These are phyloP conservation scores for Neurospora crassa DNA, from an alignment of 2,329 filamentous ascomycete species.

Conservation along the genomic window DNA sequence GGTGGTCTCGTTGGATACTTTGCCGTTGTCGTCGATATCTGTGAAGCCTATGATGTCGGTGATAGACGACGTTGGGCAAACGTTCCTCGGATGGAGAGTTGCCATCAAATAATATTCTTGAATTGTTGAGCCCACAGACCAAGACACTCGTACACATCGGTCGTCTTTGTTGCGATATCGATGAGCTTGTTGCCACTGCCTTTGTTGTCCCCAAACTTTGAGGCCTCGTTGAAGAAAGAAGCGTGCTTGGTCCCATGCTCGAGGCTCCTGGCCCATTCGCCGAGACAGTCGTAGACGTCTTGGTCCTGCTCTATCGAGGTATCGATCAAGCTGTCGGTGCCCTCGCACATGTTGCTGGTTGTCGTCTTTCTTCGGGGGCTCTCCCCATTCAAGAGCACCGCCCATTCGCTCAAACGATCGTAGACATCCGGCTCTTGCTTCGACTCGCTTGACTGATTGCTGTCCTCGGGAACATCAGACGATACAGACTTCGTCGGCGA, in stretches of 20 bases:
- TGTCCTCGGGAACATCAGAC: background rate
- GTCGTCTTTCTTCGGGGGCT: background rate
- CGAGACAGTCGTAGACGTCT: background rate
- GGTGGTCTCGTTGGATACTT: background rate
- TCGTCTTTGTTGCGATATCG: background rate
- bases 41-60: background rate
- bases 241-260: background rate
- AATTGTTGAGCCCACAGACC: background rate
- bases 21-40: background rate
- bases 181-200: background rate
- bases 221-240: background rate
- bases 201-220: rapidly evolving
- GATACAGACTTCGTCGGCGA: background rate
- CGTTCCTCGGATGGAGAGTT: background rate
- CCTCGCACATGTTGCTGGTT: background rate
- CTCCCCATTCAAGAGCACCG: background rate
- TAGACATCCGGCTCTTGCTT: background rate
- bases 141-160: background rate
- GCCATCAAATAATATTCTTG: background rate
- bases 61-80: background rate
- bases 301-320: background rate
- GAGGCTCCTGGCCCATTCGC: background rate
- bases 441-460: background rate
- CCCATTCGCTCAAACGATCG: background rate
- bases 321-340: background rate